Percentiles rank a stretch among this genome's conserved stretches.
phyloP scores from a whole-genome alignment of 768 basidiomycete species.

The Phylloporus rhodoxanthus region DNA sequence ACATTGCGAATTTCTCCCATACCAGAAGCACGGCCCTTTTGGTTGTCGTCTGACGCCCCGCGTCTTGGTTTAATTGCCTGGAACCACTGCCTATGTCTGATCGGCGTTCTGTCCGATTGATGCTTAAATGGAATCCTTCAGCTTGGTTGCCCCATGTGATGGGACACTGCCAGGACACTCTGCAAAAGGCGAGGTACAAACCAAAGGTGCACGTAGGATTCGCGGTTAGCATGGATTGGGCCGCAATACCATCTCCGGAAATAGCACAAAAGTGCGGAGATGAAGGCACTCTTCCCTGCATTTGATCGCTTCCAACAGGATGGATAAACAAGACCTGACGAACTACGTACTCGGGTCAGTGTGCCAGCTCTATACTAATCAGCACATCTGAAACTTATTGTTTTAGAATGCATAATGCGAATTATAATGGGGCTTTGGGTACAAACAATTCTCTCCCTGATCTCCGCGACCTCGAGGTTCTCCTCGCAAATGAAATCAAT shows the following conservation, averaged over 20 bases:
- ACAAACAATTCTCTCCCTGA: not conserved
- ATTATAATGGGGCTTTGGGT: not conserved
- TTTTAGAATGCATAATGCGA: not conserved
- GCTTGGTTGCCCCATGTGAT: not conserved
- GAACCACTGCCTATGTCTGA: constrained; percentile 3
- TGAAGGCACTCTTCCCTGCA: not conserved
- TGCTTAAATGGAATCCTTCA: not conserved
- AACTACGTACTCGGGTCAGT: not conserved
- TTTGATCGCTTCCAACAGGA: not conserved
- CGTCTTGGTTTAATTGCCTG: not conserved
- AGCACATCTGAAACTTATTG: not conserved
- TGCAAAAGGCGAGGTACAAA: not conserved
- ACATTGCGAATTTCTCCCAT: not conserved
- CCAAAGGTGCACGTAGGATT: not conserved
- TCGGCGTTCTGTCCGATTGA: constrained; percentile 6
- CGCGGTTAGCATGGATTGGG: not conserved
- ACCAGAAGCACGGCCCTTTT: not conserved
- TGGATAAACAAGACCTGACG: not conserved
- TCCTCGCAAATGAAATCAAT: not conserved
- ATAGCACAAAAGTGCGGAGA: not conserved
- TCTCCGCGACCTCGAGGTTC: not conserved
- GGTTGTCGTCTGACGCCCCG: not conserved
- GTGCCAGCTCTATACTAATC: not conserved
- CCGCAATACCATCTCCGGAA: not conserved
- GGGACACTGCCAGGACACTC: not conserved